phyloP scores from a whole-genome alignment of 2,329 filamentous ascomycete genomes.

The Monilinia laxa region DNA sequence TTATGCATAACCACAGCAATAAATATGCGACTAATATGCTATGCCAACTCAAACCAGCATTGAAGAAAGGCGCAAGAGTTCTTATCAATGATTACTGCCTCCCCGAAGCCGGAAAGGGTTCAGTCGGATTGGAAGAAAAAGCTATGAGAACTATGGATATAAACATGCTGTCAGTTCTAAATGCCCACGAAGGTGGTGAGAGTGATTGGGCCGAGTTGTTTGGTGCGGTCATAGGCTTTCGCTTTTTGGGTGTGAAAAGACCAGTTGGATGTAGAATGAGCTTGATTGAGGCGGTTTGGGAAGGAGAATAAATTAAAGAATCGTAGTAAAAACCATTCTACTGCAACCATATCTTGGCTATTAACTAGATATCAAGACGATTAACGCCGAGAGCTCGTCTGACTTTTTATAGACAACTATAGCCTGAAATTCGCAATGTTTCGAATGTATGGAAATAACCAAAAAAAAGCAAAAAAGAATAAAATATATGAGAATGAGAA shows the following conservation, averaged over 20 bases:
- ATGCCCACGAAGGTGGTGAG: slow-evolving; percentile 52
- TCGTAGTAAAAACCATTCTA: not conserved
- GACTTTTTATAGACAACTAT: not conserved
- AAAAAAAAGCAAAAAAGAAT: not conserved
- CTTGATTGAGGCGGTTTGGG: slow-evolving; percentile 51
- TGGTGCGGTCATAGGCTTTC: slow-evolving; percentile 46
- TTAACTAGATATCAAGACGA: not conserved
- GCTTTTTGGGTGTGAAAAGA: slow-evolving; percentile 47
- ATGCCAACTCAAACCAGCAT: slow-evolving; percentile 51
- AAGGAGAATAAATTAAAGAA: slow-evolving; percentile 30
- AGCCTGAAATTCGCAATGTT: not conserved
- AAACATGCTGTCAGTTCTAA: slow-evolving; percentile 53
- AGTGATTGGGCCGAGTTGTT: slow-evolving; percentile 50
- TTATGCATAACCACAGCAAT: slow-evolving; percentile 62
- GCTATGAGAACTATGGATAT: slow-evolving; percentile 52
- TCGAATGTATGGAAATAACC: not conserved
- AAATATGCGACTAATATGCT: slow-evolving; percentile 51
- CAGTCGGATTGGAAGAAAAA: slow-evolving; percentile 47
- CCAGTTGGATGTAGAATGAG: slow-evolving; percentile 48
- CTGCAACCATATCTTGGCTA: not conserved
- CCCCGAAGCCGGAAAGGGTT: slow-evolving; percentile 43
- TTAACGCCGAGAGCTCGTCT: not conserved
- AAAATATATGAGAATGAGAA: not conserved
- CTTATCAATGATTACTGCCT: slow-evolving; percentile 49
- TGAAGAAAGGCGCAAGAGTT: slow-evolving; percentile 49